Percentiles rank a stretch among this genome's conserved stretches.
Evolutionary conservation across 1,139 yeast genomes (phyloP).

Genomic region (Debaryomyces sp.): DNA sequence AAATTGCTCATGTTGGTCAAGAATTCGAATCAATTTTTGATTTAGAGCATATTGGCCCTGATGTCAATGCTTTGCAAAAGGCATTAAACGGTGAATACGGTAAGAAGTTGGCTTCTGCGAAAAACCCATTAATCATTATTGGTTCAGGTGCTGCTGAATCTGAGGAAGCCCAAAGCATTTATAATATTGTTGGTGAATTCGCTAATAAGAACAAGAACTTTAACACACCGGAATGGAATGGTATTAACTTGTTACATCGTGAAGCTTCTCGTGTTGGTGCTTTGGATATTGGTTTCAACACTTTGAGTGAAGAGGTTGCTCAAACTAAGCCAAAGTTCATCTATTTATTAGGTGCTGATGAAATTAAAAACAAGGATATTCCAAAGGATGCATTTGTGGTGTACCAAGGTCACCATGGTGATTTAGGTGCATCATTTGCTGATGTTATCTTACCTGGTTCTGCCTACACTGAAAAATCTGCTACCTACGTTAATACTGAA

Average conservation of each 20-base stretch:
- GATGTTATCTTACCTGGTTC: constrained; percentile 88
- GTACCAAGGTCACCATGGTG: constrained; percentile 94
- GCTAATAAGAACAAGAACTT: constrained; percentile 61
- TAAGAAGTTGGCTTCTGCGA: constrained; percentile 64
- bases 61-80: constrained; percentile 55
- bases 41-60: constrained; percentile 63
- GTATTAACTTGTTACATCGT: constrained; percentile 79
- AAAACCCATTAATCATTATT: constrained; percentile 76
- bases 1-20: constrained; percentile 74
- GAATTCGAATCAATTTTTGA: constrained; percentile 77
- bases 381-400: constrained; percentile 88
- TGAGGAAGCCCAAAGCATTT: constrained; percentile 64
- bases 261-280: constrained; percentile 89
- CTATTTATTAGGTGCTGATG: constrained; percentile 86
- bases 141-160: constrained; percentile 82
- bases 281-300: constrained; percentile 78
- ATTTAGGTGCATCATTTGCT: constrained; percentile 84
- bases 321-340: constrained; percentile 70
- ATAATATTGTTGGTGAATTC: constrained; percentile 64
- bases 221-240: constrained; percentile 79
- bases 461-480: constrained; percentile 87
- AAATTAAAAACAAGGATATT: constrained; percentile 65
- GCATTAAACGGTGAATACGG: constrained; percentile 76
- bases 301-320: constrained; percentile 51
- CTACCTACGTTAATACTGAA: constrained; percentile 89